Evolutionary conservation across 2,329 filamentous ascomycete species (phyloP), one percentile per base, ranked within the genome.

Genomic region (Claviceps cyperi): DNA sequence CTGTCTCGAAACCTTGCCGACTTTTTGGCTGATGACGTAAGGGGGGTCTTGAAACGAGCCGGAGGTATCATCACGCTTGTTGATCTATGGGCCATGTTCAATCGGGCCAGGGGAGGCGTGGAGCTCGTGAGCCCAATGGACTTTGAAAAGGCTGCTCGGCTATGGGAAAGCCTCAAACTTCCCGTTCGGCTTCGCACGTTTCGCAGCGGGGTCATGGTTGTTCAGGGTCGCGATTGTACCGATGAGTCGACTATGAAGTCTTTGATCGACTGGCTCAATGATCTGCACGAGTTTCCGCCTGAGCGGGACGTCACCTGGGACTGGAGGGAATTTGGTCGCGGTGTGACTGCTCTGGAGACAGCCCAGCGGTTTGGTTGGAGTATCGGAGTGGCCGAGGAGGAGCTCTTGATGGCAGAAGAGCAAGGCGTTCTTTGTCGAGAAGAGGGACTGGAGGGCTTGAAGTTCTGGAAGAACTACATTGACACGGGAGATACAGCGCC

Each of bases 361-460:
- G 92, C 92, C 0, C 86, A 94, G 64, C 75, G 80, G 47, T 98
- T 98, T 66, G 87, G 90, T 5, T 98, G 92, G 92, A 97, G 92
- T 63, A 84, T 98, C 7, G 92, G 92, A 8, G 91, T 98, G 21
- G 92, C 92, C 1, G 86, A 84, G 52, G 92, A 97, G 64, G 92
- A 98, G 68, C 73, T 98, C 13, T 86, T 96, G 63, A 96, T 98
- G 91, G 90, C 90, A 0, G 92, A 98, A 65, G 91, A 97, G 64
- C 80, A 78, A 50, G 92, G 92, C 0, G 80, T 81, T 2, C 64
- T 98, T 19, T 97, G 91, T 64, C 82, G 92, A 46, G 92, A 98
- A 64, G 90, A 94, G 59, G 84, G 88, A 4, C 79, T 97, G 14
- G 90, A 96, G 64, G 92, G 92, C 0, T 72, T 94, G 45, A 84